These are phyloP conservation scores for Talaromyces proteolyticus DNA, from an alignment of 495 filamentous ascomycete genomes.

Conservation along the genomic window DNA sequence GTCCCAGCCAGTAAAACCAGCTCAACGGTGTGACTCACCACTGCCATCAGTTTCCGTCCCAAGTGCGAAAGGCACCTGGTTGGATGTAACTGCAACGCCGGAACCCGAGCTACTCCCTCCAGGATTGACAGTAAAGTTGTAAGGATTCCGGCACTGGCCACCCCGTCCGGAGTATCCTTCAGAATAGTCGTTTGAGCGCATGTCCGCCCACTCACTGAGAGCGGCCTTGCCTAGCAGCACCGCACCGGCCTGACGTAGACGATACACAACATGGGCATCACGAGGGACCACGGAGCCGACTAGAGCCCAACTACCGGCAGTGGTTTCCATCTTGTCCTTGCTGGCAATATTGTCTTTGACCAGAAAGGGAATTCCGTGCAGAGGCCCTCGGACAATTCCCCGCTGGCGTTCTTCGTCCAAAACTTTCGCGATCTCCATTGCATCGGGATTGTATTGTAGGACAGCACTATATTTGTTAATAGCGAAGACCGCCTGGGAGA, in stretches of 20 bases:
- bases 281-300: constrained; percentile 59
- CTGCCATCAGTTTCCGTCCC: constrained; percentile 75
- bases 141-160: constrained; percentile 59
- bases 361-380: constrained; percentile 70
- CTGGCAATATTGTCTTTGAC: constrained; percentile 75
- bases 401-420: constrained; percentile 53
- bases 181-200: constrained; percentile 65
- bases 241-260: constrained; percentile 59
- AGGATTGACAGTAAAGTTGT: constrained; percentile 65
- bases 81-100: constrained; percentile 55
- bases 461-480: constrained; percentile 36
- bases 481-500: not conserved
- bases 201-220: constrained; percentile 69
- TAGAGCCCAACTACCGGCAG: constrained; percentile 52
- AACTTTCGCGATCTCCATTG: constrained; percentile 45
- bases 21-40: constrained; percentile 16
- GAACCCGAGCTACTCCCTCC: constrained; percentile 61
- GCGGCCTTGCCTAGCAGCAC: constrained; percentile 65
- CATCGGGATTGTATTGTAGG: constrained; percentile 59
- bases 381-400: constrained; percentile 49
- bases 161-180: constrained; percentile 63
- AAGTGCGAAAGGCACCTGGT: constrained; percentile 54
- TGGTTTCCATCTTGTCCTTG: constrained; percentile 64
- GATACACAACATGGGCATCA: constrained; percentile 56
- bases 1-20: not conserved